Conservation (phyloP, 1,284 basidiomycete genomes). For the Neolentinus lepideus region DNA sequence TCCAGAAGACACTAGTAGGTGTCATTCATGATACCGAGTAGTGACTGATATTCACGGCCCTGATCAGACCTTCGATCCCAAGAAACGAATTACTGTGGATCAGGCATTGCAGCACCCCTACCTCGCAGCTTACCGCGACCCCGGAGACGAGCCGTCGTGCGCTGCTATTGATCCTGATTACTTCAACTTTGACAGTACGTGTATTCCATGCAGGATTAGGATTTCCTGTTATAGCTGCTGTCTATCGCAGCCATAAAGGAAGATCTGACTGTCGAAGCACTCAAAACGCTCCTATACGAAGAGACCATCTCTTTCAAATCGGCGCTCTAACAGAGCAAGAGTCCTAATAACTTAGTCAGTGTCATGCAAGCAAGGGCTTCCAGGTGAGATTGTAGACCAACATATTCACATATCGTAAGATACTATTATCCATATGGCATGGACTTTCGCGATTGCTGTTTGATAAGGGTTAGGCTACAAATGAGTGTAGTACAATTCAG, state of each 20-base stretch:
- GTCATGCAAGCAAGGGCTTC: not conserved
- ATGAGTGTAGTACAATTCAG: not conserved
- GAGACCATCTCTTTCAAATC: slow-evolving; percentile 65
- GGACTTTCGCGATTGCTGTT: not conserved
- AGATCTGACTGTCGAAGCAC: slow-evolving; percentile 54
- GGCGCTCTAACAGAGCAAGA: slow-evolving; percentile 30
- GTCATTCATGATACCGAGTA: no score
- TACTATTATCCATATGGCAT: not conserved
- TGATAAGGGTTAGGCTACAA: not conserved
- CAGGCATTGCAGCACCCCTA: slow-evolving; percentile 81
- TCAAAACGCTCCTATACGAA: slow-evolving; percentile 38
- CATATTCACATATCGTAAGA: not conserved
- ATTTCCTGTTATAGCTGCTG: not conserved
- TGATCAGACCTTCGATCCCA: slow-evolving; percentile 83
- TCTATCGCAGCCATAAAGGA: slow-evolving; percentile 59
- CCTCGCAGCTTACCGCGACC: slow-evolving; percentile 66
- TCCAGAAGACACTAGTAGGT: slow-evolving; percentile 72
- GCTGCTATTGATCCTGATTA: slow-evolving; percentile 72
- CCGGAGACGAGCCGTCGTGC: slow-evolving; percentile 77
- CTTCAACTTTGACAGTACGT: slow-evolving; percentile 79
- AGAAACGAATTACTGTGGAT: slow-evolving; percentile 80
- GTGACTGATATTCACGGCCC: no score
- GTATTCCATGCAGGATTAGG: not conserved
- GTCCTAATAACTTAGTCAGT: no score
- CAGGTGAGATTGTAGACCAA: not conserved